Evolutionary conservation across 306 rosid genomes (phyloP), one percentile per base, ranked within the genome.

Genomic region (Cercis canadensis): DNA sequence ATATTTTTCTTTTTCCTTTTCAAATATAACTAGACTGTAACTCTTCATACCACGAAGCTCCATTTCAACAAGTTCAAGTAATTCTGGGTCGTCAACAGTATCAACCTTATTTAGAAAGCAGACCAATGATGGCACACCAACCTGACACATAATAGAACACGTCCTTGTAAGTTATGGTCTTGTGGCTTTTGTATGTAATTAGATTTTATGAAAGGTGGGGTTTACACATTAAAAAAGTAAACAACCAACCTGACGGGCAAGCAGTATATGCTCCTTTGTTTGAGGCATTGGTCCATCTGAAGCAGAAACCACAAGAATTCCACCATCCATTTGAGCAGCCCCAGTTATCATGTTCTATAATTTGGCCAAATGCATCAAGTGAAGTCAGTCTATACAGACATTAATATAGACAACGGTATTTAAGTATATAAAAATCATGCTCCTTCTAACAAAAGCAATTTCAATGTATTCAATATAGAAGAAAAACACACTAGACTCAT

Each of bases 211-310:
- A 29, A 43, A 67, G 39, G 15, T 52, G 7, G 21, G 65, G 8
- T 24, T 45, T 7, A 11, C 51, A 40, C 39, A 7, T 24, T 55
- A 44, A n/a, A n/a, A n/a, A n/a, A n/a, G n/a, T 31, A 71, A 67
- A 43, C 3, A 50, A 73, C 69, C 41, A 59, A 89, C 98, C 90
- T 92, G 96, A 32, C 96, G 88, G 36, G 98, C 98, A 18, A 92
- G 92, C 40, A 92, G 85, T 72, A 90, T 92, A 68, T 92, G 98
- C 44, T 92, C 98, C 88, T 92, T 92, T 6, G 98, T 90, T 87
- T 92, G 98, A 43, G 98, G 98, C 98, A 90, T 92, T 58, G 98
- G 91, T 12, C 96, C 98, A 82, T 92, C 98, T 11, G 98, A 96
- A n/a, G 91, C 98, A 70, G 96, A 92, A 57, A 92, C 98, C 45